Evolutionary conservation across 2,329 filamentous ascomycete genomes (phyloP).

Genomic region (Phyllosticta capitalensis): DNA sequence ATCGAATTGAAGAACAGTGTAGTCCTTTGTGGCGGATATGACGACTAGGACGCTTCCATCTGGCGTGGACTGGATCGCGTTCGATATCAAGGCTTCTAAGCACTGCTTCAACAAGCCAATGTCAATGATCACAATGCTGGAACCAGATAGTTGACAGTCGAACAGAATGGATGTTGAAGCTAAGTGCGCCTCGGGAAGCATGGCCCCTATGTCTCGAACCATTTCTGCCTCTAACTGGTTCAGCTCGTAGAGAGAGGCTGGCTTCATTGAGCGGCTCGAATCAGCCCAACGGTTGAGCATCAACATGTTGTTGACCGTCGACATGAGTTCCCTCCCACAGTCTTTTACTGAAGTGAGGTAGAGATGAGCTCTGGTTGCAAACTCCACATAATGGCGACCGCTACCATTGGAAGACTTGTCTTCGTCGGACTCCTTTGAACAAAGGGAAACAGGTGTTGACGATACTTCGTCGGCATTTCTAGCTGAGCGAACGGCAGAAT

Average conservation of each 20-base stretch:
- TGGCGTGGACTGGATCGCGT: constrained; percentile 32
- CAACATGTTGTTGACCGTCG: constrained; percentile 38
- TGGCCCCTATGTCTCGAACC: constrained; percentile 20
- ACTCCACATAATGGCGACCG: background rate
- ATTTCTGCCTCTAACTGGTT: constrained; percentile 25
- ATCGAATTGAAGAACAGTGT: constrained; percentile 28
- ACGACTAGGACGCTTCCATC: constrained; percentile 29
- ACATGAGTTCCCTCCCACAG: constrained; percentile 35
- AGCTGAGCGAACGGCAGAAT: background rate
- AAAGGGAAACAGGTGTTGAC: constrained; percentile 14
- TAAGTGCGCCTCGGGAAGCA: constrained; percentile 22
- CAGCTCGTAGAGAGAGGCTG: constrained; percentile 20
- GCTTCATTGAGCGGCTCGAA: constrained; percentile 18
- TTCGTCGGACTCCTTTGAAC: too few species aligned
- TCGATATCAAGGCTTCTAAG: constrained; percentile 32
- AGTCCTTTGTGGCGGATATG: constrained; percentile 22
- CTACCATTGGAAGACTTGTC: background rate
- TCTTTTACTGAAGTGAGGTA: constrained; percentile 30
- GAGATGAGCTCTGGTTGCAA: constrained; percentile 14
- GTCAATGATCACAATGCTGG: constrained; percentile 28
- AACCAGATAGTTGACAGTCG: constrained; percentile 21
- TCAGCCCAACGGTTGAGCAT: constrained; percentile 34
- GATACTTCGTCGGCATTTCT: constrained; percentile 9
- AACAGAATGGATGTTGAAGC: constrained; percentile 25
- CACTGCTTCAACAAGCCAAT: constrained; percentile 33